These are phyloP conservation scores for Brassica hybrid DNA, from an alignment of 441 rosid genomes.

Conservation along the genomic window DNA sequence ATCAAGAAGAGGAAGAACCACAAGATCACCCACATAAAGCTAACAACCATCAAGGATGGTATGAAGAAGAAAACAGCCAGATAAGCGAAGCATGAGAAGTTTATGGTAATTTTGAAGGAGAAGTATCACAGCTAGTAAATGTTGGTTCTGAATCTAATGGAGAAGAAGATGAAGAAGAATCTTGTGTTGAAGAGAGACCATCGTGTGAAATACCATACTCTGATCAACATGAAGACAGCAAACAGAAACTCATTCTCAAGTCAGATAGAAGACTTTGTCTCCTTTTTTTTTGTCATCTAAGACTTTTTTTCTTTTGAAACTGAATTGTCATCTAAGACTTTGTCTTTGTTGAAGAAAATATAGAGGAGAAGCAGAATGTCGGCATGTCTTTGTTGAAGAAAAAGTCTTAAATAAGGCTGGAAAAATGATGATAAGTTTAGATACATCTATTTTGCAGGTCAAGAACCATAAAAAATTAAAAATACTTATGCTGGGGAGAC, in stretches of 20 bases:
- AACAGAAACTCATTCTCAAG: not conserved
- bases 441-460: not conserved
- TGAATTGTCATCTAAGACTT: no score
- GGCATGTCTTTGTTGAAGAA: not conserved
- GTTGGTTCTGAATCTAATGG: not conserved
- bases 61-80: no score
- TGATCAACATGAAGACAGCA: not conserved
- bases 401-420: not conserved
- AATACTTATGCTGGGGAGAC: not conserved
- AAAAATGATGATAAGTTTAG: not conserved
- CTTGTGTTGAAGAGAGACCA: not conserved
- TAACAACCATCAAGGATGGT: no score
- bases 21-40: no score
- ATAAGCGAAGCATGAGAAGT: no score
- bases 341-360: no score
- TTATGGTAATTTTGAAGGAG: no score
- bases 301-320: no score
- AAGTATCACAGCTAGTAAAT: not conserved
- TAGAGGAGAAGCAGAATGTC: not conserved
- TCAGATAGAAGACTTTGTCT: not conserved
- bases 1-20: no score
- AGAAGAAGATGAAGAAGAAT: not conserved
- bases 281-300: no score
- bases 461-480: not conserved
- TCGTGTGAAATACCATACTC: not conserved